phyloP scores from a whole-genome alignment of 805 yeast species.

The Tetrapisispora fleetii region DNA sequence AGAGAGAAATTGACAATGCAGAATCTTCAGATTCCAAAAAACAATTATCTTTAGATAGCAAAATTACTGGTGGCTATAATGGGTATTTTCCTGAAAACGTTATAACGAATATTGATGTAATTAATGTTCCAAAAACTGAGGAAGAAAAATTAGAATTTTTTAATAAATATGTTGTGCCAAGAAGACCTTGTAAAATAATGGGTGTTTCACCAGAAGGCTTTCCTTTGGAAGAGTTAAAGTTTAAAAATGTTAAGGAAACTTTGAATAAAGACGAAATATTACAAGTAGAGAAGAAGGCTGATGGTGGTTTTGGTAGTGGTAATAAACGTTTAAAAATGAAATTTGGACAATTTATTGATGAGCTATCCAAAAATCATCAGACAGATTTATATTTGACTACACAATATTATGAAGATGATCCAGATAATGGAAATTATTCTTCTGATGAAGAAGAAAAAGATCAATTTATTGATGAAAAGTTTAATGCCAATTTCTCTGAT shows the following conservation, averaged over 20 bases:
- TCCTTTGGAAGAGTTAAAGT: constrained; percentile 27
- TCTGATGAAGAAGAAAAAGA: constrained; percentile 16
- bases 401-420: constrained; percentile 46
- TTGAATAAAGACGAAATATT: constrained; percentile 32
- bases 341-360: constrained; percentile 35
- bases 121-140: constrained; percentile 14
- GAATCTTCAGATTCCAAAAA: background rate
- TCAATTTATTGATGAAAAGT: constrained; percentile 11
- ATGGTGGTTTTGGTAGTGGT: constrained; percentile 66
- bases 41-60: constrained; percentile 6
- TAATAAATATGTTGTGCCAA: constrained; percentile 29
- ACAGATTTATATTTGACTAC: constrained; percentile 54
- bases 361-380: constrained; percentile 32
- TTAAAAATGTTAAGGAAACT: constrained; percentile 30
- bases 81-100: constrained; percentile 12
- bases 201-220: constrained; percentile 30
- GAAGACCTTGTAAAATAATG: constrained; percentile 44
- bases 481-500: constrained; percentile 12
- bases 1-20: background rate
- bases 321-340: constrained; percentile 41
- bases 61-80: constrained; percentile 8
- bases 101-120: constrained; percentile 8
- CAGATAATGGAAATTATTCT: constrained; percentile 15
- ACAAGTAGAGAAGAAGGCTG: constrained; percentile 48
- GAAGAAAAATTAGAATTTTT: constrained; percentile 29